Evolutionary conservation across 768 basidiomycete genomes (phyloP).

Genomic region (Suillus hirtellus): DNA sequence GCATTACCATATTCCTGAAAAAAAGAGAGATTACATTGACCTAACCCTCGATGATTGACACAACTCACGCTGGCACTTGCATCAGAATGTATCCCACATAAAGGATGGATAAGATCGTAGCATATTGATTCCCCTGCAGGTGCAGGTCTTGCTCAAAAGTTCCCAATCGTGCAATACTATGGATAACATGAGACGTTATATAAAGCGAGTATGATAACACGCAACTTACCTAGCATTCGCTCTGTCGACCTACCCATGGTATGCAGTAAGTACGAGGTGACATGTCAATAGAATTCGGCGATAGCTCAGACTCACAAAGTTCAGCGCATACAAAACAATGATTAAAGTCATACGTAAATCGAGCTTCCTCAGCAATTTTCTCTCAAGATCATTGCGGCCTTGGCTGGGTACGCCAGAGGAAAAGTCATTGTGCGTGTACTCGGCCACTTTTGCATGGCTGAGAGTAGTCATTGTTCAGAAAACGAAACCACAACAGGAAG

Average conservation of each 20-base stretch:
- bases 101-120: conserved; percentile 26
- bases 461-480: background rate
- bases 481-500: background rate
- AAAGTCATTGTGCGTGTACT: background rate
- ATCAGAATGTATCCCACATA: conserved; percentile 29
- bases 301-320: conserved; percentile 11
- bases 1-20: conserved; percentile 29
- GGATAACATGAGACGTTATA: background rate
- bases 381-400: background rate
- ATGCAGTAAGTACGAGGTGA: background rate
- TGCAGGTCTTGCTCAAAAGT: conserved; percentile 26
- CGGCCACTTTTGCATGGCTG: background rate
- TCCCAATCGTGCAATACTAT: conserved; percentile 21
- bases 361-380: conserved; percentile 10
- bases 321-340: conserved; percentile 13
- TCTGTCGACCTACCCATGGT: conserved; percentile 11
- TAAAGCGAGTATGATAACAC: background rate
- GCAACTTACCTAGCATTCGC: conserved; percentile 8
- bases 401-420: background rate
- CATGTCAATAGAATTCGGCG: background rate
- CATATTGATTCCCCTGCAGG: conserved; percentile 25
- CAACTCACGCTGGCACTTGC: conserved; percentile 22
- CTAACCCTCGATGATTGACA: background rate
- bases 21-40: background rate
- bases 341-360: conserved; percentile 11